Conservation (phyloP, 495 filamentous ascomycete genomes). For the Chaetomidium leptoderma region DNA sequence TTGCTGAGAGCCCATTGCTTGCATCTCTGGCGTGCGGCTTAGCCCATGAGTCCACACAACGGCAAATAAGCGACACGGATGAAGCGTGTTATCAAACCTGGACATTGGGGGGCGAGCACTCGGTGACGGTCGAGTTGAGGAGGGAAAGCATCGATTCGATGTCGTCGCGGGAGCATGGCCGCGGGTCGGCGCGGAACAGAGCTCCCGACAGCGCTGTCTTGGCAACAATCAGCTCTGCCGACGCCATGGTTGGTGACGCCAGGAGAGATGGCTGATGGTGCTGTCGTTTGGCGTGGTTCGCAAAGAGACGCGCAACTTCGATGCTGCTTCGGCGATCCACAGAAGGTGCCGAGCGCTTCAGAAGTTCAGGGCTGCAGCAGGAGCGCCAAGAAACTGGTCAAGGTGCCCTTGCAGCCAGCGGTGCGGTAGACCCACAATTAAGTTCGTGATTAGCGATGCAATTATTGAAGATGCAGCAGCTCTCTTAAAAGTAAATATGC, state of each 20-base stretch:
- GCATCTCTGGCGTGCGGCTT: slow-evolving; percentile 63
- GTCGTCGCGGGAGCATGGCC: slow-evolving; percentile 63
- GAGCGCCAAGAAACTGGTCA: too few relatives aligned
- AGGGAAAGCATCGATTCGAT: slow-evolving; percentile 66
- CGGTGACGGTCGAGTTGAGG: slow-evolving; percentile 62
- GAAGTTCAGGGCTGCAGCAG: too few relatives aligned
- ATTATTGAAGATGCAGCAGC: too few relatives aligned
- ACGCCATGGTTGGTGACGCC: slow-evolving; percentile 52
- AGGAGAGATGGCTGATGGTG: neutral
- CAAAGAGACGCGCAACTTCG: neutral
- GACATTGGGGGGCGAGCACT: slow-evolving; percentile 80
- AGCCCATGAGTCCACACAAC: slow-evolving; percentile 49
- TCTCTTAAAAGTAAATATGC: too few relatives aligned
- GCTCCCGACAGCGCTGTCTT: slow-evolving; percentile 74
- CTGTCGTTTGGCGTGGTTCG: neutral
- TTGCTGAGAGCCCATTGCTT: slow-evolving; percentile 78
- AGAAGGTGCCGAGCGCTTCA: too few relatives aligned
- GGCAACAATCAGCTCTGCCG: slow-evolving; percentile 72
- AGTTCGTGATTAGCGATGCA: too few relatives aligned
- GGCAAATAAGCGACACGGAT: slow-evolving; percentile 47
- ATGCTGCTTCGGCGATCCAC: too few relatives aligned
- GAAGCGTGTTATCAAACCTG: slow-evolving; percentile 79
- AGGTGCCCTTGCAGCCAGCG: too few relatives aligned
- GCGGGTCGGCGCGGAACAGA: slow-evolving; percentile 72
- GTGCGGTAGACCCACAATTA: too few relatives aligned